Percentiles rank a stretch among this genome's conserved stretches.
Conservation (phyloP, 2,329 filamentous ascomycete species). For the Orbilia quercus region DNA sequence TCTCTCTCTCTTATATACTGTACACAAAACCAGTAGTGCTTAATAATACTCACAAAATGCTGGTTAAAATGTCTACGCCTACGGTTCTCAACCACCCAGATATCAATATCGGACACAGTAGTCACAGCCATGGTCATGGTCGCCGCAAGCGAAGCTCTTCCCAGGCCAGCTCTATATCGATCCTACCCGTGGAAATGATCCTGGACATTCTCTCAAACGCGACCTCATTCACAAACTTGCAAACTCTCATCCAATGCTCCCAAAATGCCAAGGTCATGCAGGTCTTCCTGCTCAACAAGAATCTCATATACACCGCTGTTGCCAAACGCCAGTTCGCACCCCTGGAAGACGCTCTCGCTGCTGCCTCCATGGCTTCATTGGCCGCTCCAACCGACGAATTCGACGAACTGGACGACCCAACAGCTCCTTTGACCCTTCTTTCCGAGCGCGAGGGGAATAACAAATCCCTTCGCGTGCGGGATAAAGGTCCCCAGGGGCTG, state of each 20-base stretch:
- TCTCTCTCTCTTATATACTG: not conserved
- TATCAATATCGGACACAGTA: no score
- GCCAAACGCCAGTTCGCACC: slow-evolving; percentile 52
- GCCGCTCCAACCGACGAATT: slow-evolving; percentile 34
- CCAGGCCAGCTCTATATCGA: slow-evolving; percentile 43
- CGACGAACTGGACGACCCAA: slow-evolving; percentile 52
- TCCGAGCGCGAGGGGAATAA: slow-evolving; percentile 54
- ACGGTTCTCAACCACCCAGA: slow-evolving; percentile 34
- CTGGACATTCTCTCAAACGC: slow-evolving; percentile 50
- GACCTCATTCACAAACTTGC: slow-evolving; percentile 38
- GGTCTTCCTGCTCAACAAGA: slow-evolving; percentile 54
- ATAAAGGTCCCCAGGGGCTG: slow-evolving; percentile 40
- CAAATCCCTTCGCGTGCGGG: slow-evolving; percentile 49
- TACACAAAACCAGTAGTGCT: not conserved
- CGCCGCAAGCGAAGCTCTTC: slow-evolving; percentile 42
- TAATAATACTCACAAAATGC: not conserved
- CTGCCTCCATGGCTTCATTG: slow-evolving; percentile 50
- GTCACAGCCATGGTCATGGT: not conserved
- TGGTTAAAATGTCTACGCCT: slow-evolving; percentile 42
- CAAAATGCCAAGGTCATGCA: slow-evolving; percentile 44
- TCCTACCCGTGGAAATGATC: slow-evolving; percentile 45
- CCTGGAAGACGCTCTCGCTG: slow-evolving; percentile 48
- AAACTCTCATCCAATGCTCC: slow-evolving; percentile 39
- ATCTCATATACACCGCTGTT: slow-evolving; percentile 45
- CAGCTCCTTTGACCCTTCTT: slow-evolving; percentile 44